Conservation (phyloP, 306 rosid species). For the Vachellia collinsii region DNA sequence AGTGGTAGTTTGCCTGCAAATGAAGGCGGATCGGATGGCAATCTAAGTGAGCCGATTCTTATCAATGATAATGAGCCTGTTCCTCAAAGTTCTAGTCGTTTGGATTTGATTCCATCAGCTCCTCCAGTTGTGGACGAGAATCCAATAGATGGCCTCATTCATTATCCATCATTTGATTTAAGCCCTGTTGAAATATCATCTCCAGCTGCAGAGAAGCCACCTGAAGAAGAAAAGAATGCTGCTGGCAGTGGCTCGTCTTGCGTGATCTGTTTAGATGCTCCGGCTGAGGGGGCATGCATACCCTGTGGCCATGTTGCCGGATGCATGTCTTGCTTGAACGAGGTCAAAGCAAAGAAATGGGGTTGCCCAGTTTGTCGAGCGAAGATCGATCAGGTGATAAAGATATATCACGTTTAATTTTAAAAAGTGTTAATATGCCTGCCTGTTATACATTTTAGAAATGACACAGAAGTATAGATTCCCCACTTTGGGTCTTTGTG, state of each 20-base stretch:
- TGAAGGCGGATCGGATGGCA: constrained; percentile 44
- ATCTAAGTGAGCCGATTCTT: constrained; percentile 35
- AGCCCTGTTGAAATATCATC: constrained; percentile 63
- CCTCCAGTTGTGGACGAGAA: constrained; percentile 55
- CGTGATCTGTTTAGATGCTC: constrained; percentile 94
- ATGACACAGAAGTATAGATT: constrained; percentile 14
- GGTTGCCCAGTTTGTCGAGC: constrained; percentile 98
- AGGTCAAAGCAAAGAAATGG: constrained; percentile 87
- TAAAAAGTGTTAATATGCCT: constrained; percentile 21
- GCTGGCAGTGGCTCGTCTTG: constrained; percentile 58
- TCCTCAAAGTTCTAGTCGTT: constrained; percentile 26
- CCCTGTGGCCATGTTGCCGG: constrained; percentile 99
- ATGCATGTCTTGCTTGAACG: constrained; percentile 94
- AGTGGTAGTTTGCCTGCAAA: constrained; percentile 38
- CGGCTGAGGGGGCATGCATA: constrained; percentile 95
- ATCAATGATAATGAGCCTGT: constrained; percentile 35
- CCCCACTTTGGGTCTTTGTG: constrained; percentile 41
- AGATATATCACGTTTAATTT: constrained; percentile 77
- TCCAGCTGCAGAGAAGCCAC: constrained; percentile 38
- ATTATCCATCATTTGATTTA: constrained; percentile 79
- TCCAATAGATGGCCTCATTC: constrained; percentile 58
- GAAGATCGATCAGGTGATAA: constrained; percentile 78
- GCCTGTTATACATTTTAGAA: constrained; percentile 23
- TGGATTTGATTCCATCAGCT: constrained; percentile 62
- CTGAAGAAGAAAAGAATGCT: constrained; percentile 49